These are phyloP conservation scores for Acanthamoeba rhysodes DNA, from an alignment of 208 protist genomes.

Conservation along the genomic window DNA sequence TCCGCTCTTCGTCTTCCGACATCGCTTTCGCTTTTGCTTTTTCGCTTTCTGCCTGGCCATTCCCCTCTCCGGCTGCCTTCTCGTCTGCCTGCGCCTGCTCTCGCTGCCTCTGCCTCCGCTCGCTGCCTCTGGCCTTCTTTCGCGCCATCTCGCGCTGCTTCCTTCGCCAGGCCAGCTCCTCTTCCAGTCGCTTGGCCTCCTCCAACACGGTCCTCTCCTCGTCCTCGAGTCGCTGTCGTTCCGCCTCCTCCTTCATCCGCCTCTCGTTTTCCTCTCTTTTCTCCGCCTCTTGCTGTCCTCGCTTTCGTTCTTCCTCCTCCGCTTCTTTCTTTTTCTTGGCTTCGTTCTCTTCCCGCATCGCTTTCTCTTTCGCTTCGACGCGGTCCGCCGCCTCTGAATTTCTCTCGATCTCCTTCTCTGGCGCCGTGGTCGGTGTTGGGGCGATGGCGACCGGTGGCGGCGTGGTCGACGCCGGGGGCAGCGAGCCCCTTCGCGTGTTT, in stretches of 20 bases:
- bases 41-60: neutral
- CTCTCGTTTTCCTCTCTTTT: neutral
- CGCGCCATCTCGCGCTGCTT: slow-evolving; percentile 25
- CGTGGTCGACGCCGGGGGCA: neutral
- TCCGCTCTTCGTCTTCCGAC: neutral
- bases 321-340: neutral
- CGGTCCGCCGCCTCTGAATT: neutral
- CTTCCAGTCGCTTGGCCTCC: slow-evolving; percentile 20
- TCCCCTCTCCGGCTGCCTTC: neutral
- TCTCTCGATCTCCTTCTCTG: neutral
- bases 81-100: neutral
- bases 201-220: slow-evolving; percentile 51
- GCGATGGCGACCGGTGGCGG: neutral
- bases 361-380: neutral
- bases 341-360: neutral
- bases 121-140: neutral
- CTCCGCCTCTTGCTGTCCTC: neutral
- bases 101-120: neutral
- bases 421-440: neutral
- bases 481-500: neutral
- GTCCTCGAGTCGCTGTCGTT: slow-evolving; percentile 19
- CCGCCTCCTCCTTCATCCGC: neutral
- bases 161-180: slow-evolving; percentile 48
- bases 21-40: neutral
- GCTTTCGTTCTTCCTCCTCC: neutral